phyloP scores from a whole-genome alignment of 805 yeast species.

The Starmerella bacillaris region DNA sequence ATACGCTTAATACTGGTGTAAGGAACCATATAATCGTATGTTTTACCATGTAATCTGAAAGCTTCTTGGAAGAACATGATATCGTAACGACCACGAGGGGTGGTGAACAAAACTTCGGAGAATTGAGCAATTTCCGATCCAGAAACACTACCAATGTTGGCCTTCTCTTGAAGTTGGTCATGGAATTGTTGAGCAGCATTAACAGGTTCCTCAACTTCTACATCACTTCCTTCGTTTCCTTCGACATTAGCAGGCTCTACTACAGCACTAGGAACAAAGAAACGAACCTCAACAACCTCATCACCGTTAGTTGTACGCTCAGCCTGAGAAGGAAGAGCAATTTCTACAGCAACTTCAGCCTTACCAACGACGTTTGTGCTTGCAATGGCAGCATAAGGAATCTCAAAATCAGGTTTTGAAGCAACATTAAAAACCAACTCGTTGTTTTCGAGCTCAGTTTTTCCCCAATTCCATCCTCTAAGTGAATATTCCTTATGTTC shows the following conservation, averaged over 20 bases:
- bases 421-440: constrained; percentile 74
- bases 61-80: constrained; percentile 80
- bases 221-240: constrained; percentile 20
- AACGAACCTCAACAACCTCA: constrained; percentile 85
- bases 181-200: constrained; percentile 72
- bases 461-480: constrained; percentile 99
- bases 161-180: constrained; percentile 79
- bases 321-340: constrained; percentile 38
- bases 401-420: constrained; percentile 78
- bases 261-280: constrained; percentile 67
- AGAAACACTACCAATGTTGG: constrained; percentile 82
- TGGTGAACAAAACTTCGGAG: constrained; percentile 74
- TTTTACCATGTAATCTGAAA: constrained; percentile 85
- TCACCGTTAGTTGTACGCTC: constrained; percentile 59
- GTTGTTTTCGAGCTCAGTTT: constrained; percentile 75
- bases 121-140: constrained; percentile 92
- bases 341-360: constrained; percentile 82
- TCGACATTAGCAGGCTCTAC: constrained; percentile 26
- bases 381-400: constrained; percentile 62
- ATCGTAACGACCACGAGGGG: constrained; percentile 98
- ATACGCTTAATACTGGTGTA: constrained; percentile 78
- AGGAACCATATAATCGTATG: constrained; percentile 90
- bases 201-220: constrained; percentile 29
- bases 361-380: constrained; percentile 83
- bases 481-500: constrained; percentile 81